phyloP scores from a whole-genome alignment of 164 flowering plant genomes.

The Annona cherimola region DNA sequence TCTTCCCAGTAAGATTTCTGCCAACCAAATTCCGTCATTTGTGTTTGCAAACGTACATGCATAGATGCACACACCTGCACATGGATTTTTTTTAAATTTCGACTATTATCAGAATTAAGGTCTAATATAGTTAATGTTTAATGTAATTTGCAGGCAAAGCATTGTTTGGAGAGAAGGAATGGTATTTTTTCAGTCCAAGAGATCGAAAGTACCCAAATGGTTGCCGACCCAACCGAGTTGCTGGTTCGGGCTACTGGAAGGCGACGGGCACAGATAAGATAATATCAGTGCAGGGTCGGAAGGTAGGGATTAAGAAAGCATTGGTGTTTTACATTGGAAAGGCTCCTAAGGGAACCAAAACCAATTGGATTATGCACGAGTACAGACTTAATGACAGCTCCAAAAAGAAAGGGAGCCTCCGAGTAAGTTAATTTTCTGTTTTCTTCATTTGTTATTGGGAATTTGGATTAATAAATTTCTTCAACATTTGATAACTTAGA shows the following conservation, averaged over 20 bases:
- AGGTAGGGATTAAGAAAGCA: conserved; percentile 85
- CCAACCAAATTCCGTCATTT: neutral
- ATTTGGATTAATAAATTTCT: no score
- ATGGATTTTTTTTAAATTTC: no score
- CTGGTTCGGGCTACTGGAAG: conserved; percentile 92
- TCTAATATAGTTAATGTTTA: no score
- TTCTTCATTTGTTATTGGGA: no score
- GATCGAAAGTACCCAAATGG: conserved; percentile 88
- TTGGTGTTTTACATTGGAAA: conserved; percentile 76
- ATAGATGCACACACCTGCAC: no score
- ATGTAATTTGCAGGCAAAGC: conserved; percentile 51
- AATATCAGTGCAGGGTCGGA: conserved; percentile 55
- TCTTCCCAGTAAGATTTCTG: conserved; percentile 25
- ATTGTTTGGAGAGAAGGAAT: conserved; percentile 77
- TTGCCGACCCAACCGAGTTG: conserved; percentile 77
- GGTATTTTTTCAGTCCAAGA: conserved; percentile 88
- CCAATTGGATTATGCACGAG: conserved; percentile 96
- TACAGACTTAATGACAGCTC: conserved; percentile 54
- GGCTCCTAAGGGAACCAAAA: conserved; percentile 85
- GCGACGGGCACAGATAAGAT: conserved; percentile 88
- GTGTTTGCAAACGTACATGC: neutral
- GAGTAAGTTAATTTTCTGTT: conserved; percentile 46
- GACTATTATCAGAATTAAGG: no score
- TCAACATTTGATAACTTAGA: neutral
- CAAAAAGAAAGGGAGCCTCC: conserved; percentile 42